Conservation (phyloP, 1,139 yeast genomes). For the Magnusiomyces ingens region DNA sequence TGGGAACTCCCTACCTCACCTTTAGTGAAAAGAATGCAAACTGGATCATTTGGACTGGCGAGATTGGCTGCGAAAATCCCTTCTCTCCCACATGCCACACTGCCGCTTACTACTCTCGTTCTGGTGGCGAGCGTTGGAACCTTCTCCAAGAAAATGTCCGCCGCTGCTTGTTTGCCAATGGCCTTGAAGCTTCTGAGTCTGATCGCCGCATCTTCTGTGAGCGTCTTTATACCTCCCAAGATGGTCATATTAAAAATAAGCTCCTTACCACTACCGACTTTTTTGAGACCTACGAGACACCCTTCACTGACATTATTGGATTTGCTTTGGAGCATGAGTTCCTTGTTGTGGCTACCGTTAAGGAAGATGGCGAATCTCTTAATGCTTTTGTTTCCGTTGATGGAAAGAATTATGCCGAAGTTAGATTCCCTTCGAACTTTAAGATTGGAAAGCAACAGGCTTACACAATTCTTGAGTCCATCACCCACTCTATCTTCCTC, state of each 20-base stretch:
- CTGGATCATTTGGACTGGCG: constrained; percentile 68
- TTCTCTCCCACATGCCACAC: constrained; percentile 44
- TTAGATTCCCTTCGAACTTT: constrained; percentile 68
- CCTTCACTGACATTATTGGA: constrained; percentile 54
- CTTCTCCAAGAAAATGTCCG: constrained; percentile 45
- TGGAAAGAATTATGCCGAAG: constrained; percentile 74
- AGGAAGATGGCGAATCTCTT: constrained; percentile 39
- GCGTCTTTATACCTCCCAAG: constrained; percentile 30
- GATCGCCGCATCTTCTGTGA: constrained; percentile 61
- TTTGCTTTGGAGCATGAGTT: constrained; percentile 61
- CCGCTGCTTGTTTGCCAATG: constrained; percentile 64
- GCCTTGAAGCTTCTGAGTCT: constrained; percentile 35
- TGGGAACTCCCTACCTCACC: constrained; percentile 39
- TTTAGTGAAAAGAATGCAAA: constrained; percentile 52
- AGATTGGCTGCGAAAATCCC: constrained; percentile 46
- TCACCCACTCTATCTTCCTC: constrained; percentile 67
- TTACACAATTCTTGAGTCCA: constrained; percentile 75
- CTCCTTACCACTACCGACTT: constrained; percentile 49
- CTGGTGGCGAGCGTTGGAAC: constrained; percentile 54
- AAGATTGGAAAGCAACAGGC: constrained; percentile 63
- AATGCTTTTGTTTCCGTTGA: constrained; percentile 72
- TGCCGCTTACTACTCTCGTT: constrained; percentile 47
- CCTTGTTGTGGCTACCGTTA: constrained; percentile 61
- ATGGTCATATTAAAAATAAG: constrained; percentile 26
- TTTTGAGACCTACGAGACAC: constrained; percentile 38